Evolutionary conservation across 768 basidiomycete species (phyloP), one percentile per base, ranked within the genome.

Genomic region (Lactarius vividus): DNA sequence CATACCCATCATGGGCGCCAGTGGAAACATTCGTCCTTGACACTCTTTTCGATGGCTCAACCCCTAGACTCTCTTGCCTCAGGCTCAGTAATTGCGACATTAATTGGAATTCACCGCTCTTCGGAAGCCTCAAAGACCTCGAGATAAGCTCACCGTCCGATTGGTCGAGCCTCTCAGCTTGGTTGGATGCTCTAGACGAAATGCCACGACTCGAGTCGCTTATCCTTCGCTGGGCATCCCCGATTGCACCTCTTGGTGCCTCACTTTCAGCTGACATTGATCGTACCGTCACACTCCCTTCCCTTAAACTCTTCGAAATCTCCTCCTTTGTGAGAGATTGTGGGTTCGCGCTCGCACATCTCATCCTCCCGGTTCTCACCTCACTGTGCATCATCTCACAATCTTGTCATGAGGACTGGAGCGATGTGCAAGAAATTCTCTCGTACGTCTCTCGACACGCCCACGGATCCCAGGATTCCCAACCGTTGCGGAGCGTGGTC

Each of bases 51-150:
- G 42, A 23, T 9, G 57, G 46, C 8, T 2, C 42, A 15, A 40
- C 57, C 10, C 63, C 63, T 26, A 64, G 52, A 16, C 56, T 64
- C 46, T 44, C 33, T 31, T 15, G 37, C 10, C 28, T 64, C 6
- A 23, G 13, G 5, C 42, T 64, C 26, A 11, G 29, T 1, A 20
- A 33, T 1, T 64, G 42, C 9, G 63, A 58, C 55, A 37, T 64
- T 15, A n/a, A 10, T 29, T 64, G 63, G 63, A 40, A 18, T 16
- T 64, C 63, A 5, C 57, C 63, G 40, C 44, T 57, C n/a, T 59
- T 64, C 1, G 46, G 20, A 49, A 31, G 33, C 35, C 56, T 64
- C 16, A 39, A 8, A 13, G 13, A 49, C 6, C 55, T 59, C 15
- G 37, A 59, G 16, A 46, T 64, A 16, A 3, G 15, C 2, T 4